phyloP scores from a whole-genome alignment of 768 basidiomycete species.

The Suillus alpinus region DNA sequence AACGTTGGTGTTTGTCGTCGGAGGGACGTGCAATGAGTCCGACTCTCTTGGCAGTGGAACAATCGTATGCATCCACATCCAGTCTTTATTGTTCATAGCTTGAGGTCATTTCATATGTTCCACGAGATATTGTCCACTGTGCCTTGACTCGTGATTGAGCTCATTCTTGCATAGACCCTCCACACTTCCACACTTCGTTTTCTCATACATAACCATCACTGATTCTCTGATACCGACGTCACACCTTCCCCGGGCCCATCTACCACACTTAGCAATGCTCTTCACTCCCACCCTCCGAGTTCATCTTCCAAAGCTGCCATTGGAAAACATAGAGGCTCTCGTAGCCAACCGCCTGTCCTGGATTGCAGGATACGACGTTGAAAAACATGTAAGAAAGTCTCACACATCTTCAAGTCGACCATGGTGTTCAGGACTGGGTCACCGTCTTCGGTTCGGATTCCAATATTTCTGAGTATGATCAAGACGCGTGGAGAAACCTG shows the following conservation, averaged over 20 bases:
- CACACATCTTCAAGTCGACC: background rate
- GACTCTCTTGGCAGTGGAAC: background rate
- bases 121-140: background rate
- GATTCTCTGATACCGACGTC: background rate
- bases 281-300: background rate
- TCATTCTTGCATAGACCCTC: background rate
- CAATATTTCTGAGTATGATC: background rate
- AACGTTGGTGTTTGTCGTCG: background rate
- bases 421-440: background rate
- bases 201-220: background rate
- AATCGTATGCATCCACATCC: background rate
- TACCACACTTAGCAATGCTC: background rate
- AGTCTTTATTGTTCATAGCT: background rate
- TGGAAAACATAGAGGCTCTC: background rate
- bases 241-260: background rate
- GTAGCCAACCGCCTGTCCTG: background rate
- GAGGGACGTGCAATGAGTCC: background rate
- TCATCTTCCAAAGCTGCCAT: background rate
- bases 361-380: background rate
- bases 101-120: background rate
- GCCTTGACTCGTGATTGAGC: background rate
- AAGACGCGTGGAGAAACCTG: background rate
- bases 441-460: background rate
- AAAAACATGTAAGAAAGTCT: background rate
- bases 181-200: background rate